phyloP scores from a whole-genome alignment of 768 basidiomycete genomes.

The Royoungia palumana region DNA sequence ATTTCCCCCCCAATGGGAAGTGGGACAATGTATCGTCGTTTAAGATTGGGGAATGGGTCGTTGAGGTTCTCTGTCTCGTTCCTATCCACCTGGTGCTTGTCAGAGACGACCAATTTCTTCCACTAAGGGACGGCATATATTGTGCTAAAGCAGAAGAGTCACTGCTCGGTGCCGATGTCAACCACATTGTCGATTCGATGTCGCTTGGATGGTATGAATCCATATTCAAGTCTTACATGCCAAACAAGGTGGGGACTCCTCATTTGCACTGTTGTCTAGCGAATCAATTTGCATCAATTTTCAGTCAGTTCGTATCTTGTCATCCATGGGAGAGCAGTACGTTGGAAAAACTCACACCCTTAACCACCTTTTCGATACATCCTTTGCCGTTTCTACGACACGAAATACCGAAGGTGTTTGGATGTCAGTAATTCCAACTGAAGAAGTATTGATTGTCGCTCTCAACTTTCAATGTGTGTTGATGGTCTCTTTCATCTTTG shows the following conservation, averaged over 20 bases:
- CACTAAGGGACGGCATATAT: constrained; percentile 54
- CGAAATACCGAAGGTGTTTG: constrained; percentile 63
- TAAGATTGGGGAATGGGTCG: constrained; percentile 57
- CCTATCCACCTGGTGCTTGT: constrained; percentile 63
- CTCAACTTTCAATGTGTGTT: constrained; percentile 59
- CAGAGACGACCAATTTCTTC: constrained; percentile 57
- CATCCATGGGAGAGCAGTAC: constrained; percentile 67
- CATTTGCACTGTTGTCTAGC: neutral
- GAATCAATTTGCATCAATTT: neutral
- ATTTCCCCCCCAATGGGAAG: constrained; percentile 4
- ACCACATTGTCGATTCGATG: constrained; percentile 51
- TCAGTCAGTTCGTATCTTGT: constrained; percentile 61
- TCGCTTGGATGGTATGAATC: constrained; percentile 66
- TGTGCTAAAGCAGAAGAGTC: constrained; percentile 49
- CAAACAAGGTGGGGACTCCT: constrained; percentile 40
- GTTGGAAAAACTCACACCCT: constrained; percentile 59
- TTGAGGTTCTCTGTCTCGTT: constrained; percentile 57
- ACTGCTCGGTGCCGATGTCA: constrained; percentile 57
- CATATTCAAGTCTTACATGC: constrained; percentile 61
- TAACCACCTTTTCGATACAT: constrained; percentile 62
- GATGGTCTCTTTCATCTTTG: too few species aligned
- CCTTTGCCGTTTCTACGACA: constrained; percentile 65
- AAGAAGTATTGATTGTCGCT: constrained; percentile 52
- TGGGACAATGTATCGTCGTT: constrained; percentile 36
- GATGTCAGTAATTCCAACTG: constrained; percentile 63